Evolutionary conservation across 768 basidiomycete species (phyloP).

Genomic region (Boletus rubroflammeus): DNA sequence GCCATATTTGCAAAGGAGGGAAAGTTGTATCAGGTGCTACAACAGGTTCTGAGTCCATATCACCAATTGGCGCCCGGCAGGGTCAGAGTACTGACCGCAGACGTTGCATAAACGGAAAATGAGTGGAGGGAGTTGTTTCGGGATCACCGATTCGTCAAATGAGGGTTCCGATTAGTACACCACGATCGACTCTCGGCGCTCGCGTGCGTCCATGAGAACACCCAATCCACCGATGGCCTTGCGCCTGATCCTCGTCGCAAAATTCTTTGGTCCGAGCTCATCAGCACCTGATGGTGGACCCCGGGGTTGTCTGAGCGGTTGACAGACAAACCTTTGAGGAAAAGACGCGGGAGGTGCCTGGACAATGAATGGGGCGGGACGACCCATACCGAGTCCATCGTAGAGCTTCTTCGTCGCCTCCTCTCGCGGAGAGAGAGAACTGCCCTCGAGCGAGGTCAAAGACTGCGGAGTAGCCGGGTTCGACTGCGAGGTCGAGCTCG

Average conservation of each 20-base stretch:
- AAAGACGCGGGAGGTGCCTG: constrained; percentile 25
- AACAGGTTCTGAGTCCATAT: constrained; percentile 23
- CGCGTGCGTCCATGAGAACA: constrained; percentile 75
- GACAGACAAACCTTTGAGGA: constrained; percentile 57
- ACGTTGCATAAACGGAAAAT: constrained; percentile 11
- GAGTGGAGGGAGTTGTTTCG: constrained; percentile 20
- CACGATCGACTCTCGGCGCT: constrained; percentile 72
- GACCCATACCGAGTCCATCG: constrained; percentile 84
- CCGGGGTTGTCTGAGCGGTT: constrained; percentile 79
- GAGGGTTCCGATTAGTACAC: constrained; percentile 46
- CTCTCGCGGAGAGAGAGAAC: constrained; percentile 78
- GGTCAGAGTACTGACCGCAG: constrained; percentile 10
- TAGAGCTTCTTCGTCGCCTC: constrained; percentile 84
- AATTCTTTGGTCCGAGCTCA: constrained; percentile 85
- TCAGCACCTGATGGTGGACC: constrained; percentile 86
- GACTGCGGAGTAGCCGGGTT: constrained; percentile 78
- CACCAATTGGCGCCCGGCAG: constrained; percentile 8
- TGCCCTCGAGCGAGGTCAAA: constrained; percentile 49
- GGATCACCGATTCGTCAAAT: constrained; percentile 8
- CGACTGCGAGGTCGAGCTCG: constrained; percentile 58
- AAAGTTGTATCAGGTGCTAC: constrained; percentile 21
- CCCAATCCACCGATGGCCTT: constrained; percentile 81
- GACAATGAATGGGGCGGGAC: constrained; percentile 45
- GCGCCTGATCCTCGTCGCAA: constrained; percentile 80
- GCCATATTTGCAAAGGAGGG: constrained; percentile 27